These are phyloP conservation scores for Hordeum vulgare DNA, from an alignment of 176 grass and related monocot species.

Conservation along the genomic window DNA sequence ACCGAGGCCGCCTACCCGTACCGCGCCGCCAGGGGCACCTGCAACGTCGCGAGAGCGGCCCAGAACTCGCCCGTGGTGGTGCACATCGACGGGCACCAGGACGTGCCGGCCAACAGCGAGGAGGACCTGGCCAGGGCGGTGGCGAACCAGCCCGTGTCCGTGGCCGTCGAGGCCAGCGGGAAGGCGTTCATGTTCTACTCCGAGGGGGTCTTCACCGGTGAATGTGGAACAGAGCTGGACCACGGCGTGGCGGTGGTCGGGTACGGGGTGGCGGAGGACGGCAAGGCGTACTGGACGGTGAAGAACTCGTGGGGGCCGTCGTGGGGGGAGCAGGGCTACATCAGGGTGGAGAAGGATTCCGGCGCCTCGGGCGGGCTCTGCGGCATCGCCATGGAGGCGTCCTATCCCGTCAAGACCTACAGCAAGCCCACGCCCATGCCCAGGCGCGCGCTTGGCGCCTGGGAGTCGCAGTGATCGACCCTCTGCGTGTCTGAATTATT, in stretches of 20 bases:
- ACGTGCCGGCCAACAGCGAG: slow-evolving; percentile 51
- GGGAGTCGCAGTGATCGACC: not conserved
- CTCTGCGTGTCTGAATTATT: not conserved
- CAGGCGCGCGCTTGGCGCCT: not conserved
- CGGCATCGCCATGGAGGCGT: slow-evolving; percentile 83
- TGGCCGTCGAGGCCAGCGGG: slow-evolving; percentile 58
- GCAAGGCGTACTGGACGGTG: slow-evolving; percentile 61
- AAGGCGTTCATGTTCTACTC: slow-evolving; percentile 73
- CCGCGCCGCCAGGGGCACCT: slow-evolving; percentile 47
- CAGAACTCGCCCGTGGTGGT: slow-evolving; percentile 12
- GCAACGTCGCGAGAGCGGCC: slow-evolving; percentile 28
- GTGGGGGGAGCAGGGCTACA: slow-evolving; percentile 69
- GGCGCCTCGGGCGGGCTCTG: slow-evolving; percentile 48
- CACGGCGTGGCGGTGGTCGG: slow-evolving; percentile 80
- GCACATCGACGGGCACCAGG: slow-evolving; percentile 59
- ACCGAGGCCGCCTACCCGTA: slow-evolving; percentile 63
- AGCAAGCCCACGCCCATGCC: slow-evolving; percentile 36
- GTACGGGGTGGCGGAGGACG: slow-evolving; percentile 41
- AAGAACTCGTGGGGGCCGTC: slow-evolving; percentile 69
- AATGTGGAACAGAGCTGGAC: slow-evolving; percentile 60
- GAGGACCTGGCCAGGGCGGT: slow-evolving; percentile 48
- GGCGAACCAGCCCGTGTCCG: slow-evolving; percentile 68
- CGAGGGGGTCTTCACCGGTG: slow-evolving; percentile 69
- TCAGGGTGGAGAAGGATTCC: slow-evolving; percentile 54
- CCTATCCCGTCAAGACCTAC: slow-evolving; percentile 63